Base-by-base conservation (phyloP, 257 asterid genomes). In the Leonotis leonurus region DNA sequence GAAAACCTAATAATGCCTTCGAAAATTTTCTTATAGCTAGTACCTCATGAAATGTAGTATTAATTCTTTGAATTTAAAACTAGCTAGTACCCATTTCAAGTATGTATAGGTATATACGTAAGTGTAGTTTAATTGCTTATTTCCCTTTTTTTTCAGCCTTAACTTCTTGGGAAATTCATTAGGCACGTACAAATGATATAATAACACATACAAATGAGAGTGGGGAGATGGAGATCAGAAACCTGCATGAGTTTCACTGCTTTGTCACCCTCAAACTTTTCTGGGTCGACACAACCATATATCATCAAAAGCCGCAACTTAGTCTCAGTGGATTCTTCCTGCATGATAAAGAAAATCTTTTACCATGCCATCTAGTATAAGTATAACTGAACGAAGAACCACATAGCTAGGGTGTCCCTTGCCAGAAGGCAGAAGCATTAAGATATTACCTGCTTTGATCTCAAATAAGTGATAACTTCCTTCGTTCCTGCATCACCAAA, bases 401-500 rank as follows among this genome's bases (percentile, higher is more conserved):
- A 44, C 61, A 30, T 49, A 36, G 32, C 37, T 18, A 29, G 43
- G 22, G 14, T 1, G 17, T 27, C 16, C 22, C 27, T 20, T 18
- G 18, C 20, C 18, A 56, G 1, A 56, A 57, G 18, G 12, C 18
- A 56, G 1, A 56, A 57, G 68, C 39, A 60, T 8, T 37, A 65
- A 46, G 62, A 29, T 60, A 30, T 64, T 66, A 93, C 99, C 88
- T 69, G 85, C 27, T 85, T 79, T 1, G 81, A 6, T 82, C 96
- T 83, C 53, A 93, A 69, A 77, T 65, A 87, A 59, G 64, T 78
- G 75, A 93, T 83, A 37, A 93, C 82, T 85, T 93, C 99, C 78
- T 93, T 93, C 10, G 99, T 78, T 75, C 89, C 99, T 67, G 99
- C 99, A 80, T 93, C 97, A 16, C 99, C 99, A 75, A 93, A 93